These are phyloP conservation scores for Blastobotrys aristatus DNA, from an alignment of 1,139 yeast species.

Conservation along the genomic window DNA sequence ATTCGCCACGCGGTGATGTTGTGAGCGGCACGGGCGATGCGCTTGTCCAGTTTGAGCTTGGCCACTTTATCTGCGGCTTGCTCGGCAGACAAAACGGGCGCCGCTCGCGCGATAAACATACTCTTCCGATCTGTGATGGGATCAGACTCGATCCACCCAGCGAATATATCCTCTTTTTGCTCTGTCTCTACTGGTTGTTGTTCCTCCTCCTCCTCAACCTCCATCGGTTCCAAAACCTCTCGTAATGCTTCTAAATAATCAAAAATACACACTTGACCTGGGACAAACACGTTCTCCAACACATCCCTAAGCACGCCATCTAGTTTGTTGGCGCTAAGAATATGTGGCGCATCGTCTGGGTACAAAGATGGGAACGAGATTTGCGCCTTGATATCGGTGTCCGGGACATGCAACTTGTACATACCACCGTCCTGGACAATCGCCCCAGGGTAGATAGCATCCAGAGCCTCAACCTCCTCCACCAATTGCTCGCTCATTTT, in stretches of 20 bases:
- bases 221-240: slow-evolving; percentile 25
- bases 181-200: slow-evolving; percentile 17
- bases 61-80: slow-evolving; percentile 57
- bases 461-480: slow-evolving; percentile 81
- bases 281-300: slow-evolving; percentile 44
- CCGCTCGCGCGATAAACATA: slow-evolving; percentile 74
- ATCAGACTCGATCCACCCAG: slow-evolving; percentile 72
- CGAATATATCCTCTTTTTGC: slow-evolving; percentile 33
- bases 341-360: slow-evolving; percentile 56
- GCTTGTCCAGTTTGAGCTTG: slow-evolving; percentile 55
- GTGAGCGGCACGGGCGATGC: slow-evolving; percentile 65
- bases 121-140: slow-evolving; percentile 81
- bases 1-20: slow-evolving; percentile 87
- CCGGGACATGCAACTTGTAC: slow-evolving; percentile 58
- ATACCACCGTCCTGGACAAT: slow-evolving; percentile 39
- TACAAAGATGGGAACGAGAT: slow-evolving; percentile 65
- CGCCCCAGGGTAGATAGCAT: slow-evolving; percentile 80
- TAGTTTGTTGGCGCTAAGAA: slow-evolving; percentile 30
- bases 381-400: slow-evolving; percentile 52
- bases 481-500: slow-evolving; percentile 45
- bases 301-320: slow-evolving; percentile 41
- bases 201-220: slow-evolving; percentile 25
- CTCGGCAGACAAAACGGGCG: slow-evolving; percentile 52
- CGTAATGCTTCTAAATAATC: slow-evolving; percentile 69
- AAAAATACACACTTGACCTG: slow-evolving; percentile 72